These are phyloP conservation scores for Crotalaria pallida DNA, from an alignment of 306 rosid species.

Conservation along the genomic window DNA sequence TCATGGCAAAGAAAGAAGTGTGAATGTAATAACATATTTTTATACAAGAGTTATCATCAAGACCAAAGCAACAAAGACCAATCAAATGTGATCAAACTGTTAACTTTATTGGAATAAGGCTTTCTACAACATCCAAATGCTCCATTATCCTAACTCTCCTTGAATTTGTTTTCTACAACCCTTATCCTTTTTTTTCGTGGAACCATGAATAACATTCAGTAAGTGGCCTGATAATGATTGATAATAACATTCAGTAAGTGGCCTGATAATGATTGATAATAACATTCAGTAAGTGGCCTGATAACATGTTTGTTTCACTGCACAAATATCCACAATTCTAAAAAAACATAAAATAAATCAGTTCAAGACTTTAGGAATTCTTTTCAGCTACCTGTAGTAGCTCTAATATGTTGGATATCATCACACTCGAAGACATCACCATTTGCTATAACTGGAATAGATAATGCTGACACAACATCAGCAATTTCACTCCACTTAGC, in stretches of 20 bases:
- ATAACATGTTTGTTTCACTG: slow-evolving; percentile 4
- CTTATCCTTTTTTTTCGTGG: background rate
- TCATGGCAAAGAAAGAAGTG: background rate
- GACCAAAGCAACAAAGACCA: background rate
- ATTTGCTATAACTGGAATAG: slow-evolving; percentile 88
- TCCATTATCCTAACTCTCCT: background rate
- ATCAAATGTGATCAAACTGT: background rate
- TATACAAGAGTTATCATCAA: background rate
- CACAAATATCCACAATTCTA: slow-evolving; percentile 13
- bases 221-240: background rate
- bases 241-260: background rate
- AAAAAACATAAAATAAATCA: slow-evolving; percentile 11
- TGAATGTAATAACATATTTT: background rate
- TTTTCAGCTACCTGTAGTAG: slow-evolving; percentile 61
- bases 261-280: background rate
- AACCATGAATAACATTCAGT: background rate
- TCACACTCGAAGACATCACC: slow-evolving; percentile 75
- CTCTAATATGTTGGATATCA: slow-evolving; percentile 60
- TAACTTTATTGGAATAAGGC: background rate
- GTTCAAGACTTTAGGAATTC: background rate
- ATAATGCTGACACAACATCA: slow-evolving; percentile 75
- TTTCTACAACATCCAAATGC: slow-evolving; percentile 5
- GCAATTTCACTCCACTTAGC: slow-evolving; percentile 93
- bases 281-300: background rate
- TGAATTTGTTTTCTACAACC: background rate